Base-by-base conservation (phyloP, 2,329 filamentous ascomycete species). In the Aspergillus tanneri region DNA sequence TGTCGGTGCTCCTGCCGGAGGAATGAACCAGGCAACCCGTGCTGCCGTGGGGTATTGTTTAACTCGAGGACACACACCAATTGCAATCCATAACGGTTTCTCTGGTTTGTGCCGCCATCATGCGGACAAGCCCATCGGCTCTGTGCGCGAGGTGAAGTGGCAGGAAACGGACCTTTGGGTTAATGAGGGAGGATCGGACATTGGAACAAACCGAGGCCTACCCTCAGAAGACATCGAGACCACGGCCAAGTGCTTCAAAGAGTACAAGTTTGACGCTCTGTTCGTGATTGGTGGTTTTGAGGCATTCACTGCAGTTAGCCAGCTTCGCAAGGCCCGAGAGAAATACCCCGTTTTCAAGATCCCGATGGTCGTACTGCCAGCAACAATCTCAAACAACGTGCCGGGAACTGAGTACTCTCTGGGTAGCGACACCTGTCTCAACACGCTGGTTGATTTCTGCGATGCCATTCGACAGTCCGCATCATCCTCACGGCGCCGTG, bases 331-430 rank as follows among this genome's bases (percentile, higher is more conserved):
- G 73, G 90, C 87, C 11, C 81, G 90, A 47, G 80, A 83, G 27
- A 73, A 88, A 52, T 96, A 88, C 71, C 84, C 88, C 9, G 86
- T 87, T 1, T 87, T 99, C 66, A 90, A 89, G 70, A 96, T 99
- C 55, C 93, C 93, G 16, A 89, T 97, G 79, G 82, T 87, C 44
- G 80, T 96, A 34, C 79, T 99, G 21, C 93, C 93, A 0, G 93
- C 93, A n/a, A 99, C 93, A 8, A 92, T 99, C 60, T 96, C 90
- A 57, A 99, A 99, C 79, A 99, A 99, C 68, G 93, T 99, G 4
- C 93, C 93, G 0, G 93, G 93, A 30, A 96, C 92, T 0, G 93
- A 99, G 72, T 97, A 96, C 76, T 96, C 90, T 1, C 83, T 99
- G 37, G 93, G 93, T 35, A 96, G 90, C 24, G 93, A 99, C 64